These are phyloP conservation scores for Aspergillus japonicus DNA, from an alignment of 2,329 filamentous ascomycete species.

Conservation along the genomic window DNA sequence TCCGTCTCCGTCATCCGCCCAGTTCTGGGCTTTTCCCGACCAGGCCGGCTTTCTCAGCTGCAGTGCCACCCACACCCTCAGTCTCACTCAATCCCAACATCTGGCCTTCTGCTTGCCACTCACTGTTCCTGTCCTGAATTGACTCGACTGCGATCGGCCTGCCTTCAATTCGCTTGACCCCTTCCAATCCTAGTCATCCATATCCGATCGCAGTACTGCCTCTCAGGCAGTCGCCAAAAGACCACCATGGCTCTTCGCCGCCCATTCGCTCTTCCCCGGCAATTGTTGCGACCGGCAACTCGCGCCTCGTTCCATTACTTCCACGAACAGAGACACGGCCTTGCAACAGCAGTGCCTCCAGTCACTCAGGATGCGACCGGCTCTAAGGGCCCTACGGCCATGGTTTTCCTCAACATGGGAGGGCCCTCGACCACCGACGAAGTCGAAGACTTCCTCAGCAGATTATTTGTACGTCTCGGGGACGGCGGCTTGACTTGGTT, in stretches of 20 bases:
- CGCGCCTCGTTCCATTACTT: conserved; percentile 23
- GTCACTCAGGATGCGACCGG: conserved; percentile 74
- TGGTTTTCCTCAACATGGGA: conserved; percentile 99
- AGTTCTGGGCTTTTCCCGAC: conserved; percentile 11
- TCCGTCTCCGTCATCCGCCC: conserved; percentile 18
- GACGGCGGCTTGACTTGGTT: background rate
- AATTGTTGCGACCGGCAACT: conserved; percentile 28
- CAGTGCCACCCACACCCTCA: too few species aligned
- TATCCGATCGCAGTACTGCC: background rate
- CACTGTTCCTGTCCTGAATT: background rate
- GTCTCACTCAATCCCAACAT: background rate
- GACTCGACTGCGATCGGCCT: background rate
- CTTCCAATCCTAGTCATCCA: background rate
- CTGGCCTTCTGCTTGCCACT: background rate
- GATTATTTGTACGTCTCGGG: conserved; percentile 72
- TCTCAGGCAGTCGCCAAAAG: background rate
- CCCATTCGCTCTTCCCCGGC: conserved; percentile 33
- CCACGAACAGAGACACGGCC: conserved; percentile 30
- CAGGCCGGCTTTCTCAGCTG: background rate
- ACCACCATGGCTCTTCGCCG: conserved; percentile 43
- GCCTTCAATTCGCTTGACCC: background rate
- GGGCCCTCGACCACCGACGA: conserved; percentile 85
- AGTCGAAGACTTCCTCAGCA: conserved; percentile 84
- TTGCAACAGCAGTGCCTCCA: conserved; percentile 67
- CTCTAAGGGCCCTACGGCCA: conserved; percentile 82